Conservation (phyloP, 345 rosid genomes). For the Psidium guajava region DNA sequence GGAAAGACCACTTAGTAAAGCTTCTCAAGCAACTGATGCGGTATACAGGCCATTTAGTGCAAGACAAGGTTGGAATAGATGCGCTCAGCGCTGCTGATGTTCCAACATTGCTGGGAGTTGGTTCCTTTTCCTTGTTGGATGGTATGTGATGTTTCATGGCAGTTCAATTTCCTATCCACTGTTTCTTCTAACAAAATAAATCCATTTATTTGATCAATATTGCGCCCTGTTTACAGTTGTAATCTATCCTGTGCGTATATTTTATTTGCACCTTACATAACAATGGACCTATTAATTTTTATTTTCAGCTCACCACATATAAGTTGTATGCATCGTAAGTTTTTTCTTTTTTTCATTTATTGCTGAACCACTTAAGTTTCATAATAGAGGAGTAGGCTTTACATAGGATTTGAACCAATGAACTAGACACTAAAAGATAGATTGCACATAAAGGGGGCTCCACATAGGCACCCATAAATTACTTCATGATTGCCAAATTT, state of each 20-base stretch:
- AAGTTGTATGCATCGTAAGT: not conserved
- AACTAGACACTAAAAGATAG: not conserved
- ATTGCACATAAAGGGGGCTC: not conserved
- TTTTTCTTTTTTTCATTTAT: not conserved
- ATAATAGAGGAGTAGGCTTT: not conserved
- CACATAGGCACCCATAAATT: not conserved
- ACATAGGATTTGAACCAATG: not conserved
- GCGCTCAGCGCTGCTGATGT: conserved; percentile 74
- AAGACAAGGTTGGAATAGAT: conserved; percentile 30
- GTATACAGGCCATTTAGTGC: conserved; percentile 29
- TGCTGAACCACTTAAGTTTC: not conserved
- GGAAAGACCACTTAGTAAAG: conserved; percentile 80
- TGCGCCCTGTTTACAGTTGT: not conserved
- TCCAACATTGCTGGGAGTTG: conserved; percentile 83
- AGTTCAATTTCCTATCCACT: not conserved
- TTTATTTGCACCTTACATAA: not conserved
- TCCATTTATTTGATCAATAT: not conserved
- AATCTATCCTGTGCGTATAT: not conserved
- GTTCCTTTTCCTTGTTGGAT: conserved; percentile 84
- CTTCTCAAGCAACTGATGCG: conserved; percentile 77
- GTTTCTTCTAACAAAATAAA: not conserved
- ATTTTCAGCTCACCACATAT: not conserved
- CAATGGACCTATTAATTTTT: not conserved
- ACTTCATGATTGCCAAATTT: not conserved
- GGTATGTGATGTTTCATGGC: conserved; percentile 24